Conservation (phyloP, 2,329 filamentous ascomycete genomes). For the Venturia carpophila region DNA sequence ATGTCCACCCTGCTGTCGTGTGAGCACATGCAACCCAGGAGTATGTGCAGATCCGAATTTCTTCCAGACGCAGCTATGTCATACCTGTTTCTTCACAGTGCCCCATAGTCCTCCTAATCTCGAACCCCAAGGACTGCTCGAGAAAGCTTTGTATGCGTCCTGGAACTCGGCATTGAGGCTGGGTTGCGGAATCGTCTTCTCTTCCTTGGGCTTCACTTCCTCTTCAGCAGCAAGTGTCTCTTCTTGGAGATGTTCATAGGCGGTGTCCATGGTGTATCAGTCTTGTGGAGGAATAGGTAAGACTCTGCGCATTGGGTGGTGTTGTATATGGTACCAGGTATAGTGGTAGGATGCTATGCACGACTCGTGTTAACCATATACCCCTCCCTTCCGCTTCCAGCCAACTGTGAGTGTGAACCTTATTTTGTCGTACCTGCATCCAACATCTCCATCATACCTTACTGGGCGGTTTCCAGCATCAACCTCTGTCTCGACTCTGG, state of each 20-base stretch:
- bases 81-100: conserved; percentile 85
- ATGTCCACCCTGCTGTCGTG: conserved; percentile 59
- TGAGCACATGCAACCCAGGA: conserved; percentile 7
- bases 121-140: conserved; percentile 82
- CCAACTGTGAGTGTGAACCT: background rate
- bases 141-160: conserved; percentile 91
- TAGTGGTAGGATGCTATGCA: background rate
- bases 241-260: conserved; percentile 94
- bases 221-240: conserved; percentile 53
- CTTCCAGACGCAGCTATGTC: conserved; percentile 21
- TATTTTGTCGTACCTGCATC: background rate
- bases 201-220: conserved; percentile 31
- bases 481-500: too few relatives aligned
- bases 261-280: conserved; percentile 67
- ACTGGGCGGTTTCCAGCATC: too few relatives aligned
- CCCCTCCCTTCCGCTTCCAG: background rate
- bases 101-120: conserved; percentile 82
- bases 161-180: conserved; percentile 81
- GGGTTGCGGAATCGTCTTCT: conserved; percentile 28
- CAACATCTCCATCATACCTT: background rate
- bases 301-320: background rate
- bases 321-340: background rate
- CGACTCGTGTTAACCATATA: background rate
- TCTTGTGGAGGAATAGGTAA: background rate
- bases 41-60: background rate